These are phyloP conservation scores for Mucor saturninus DNA, from an alignment of 371 early-diverging fungal genomes.

Conservation along the genomic window DNA sequence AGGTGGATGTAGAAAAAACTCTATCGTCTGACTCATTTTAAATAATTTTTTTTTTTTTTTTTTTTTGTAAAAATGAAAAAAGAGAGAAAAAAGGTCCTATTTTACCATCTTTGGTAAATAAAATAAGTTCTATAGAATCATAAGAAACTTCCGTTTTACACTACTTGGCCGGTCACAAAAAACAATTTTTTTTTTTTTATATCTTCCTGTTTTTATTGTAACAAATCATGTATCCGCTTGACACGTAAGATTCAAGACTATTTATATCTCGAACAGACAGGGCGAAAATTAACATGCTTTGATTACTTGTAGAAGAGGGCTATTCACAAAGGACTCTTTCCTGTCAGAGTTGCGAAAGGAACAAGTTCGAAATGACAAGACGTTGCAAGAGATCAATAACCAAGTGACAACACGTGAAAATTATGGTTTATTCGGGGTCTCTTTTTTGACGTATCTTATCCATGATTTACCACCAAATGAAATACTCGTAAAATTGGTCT, in stretches of 20 bases:
- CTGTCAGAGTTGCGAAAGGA: neutral
- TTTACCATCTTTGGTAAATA: slow-evolving; percentile 22
- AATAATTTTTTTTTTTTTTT: neutral
- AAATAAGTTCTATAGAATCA: slow-evolving; percentile 12
- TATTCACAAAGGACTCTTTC: neutral
- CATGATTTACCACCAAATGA: neutral
- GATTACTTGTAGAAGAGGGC: neutral
- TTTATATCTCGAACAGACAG: neutral
- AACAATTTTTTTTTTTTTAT: neutral
- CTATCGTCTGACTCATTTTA: slow-evolving; percentile 13
- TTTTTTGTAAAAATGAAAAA: slow-evolving; percentile 1
- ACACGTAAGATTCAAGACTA: neutral
- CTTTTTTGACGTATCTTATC: neutral
- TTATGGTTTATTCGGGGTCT: neutral
- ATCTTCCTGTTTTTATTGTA: neutral
- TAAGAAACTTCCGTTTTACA: slow-evolving; percentile 9
- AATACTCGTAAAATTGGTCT: neutral
- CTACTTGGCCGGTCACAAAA: slow-evolving; percentile 3
- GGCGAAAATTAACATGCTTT: neutral
- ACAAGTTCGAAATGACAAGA: neutral
- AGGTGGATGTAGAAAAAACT: slow-evolving; percentile 26
- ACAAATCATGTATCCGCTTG: neutral
- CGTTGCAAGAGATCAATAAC: neutral
- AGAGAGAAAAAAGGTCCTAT: slow-evolving; percentile 9
- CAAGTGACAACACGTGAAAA: neutral